Evolutionary conservation across 2,329 filamentous ascomycete genomes (phyloP), one percentile per base, ranked within the genome.

Genomic region (Exophiala phaeomuriformis): DNA sequence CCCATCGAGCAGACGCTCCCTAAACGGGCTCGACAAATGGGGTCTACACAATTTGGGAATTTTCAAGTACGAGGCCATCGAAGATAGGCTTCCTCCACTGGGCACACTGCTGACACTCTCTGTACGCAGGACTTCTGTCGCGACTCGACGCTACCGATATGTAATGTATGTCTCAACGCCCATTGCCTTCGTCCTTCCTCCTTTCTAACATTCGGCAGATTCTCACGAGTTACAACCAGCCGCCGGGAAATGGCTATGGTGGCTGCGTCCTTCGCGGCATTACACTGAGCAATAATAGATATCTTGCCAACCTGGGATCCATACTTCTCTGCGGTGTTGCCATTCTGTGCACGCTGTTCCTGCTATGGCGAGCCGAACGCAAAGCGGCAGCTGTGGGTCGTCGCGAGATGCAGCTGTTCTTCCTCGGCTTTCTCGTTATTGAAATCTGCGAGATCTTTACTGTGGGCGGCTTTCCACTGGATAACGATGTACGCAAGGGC

Each of bases 361-460:
- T 98, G 53, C 65, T 97, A 69, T 81, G 85, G 72, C 79, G 82
- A 62, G 95, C 93, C 19, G 87, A 97, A 65, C 82, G 80, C 68
- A 97, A 98, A 74, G 84, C 86, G 70, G 93, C 93, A 52, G 93
- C 93, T 52, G 93, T 98, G 45, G 93, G 93, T 56, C 79, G 93
- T 75, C 87, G 93, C 70, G 93, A 98, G 72, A 97, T 98, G 81
- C 93, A 98, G 77, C 66, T 96, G 33, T 97, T 98, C 73, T 80
- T 98, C 47, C 58, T 88, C 40, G 85, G 86, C 47, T 98, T 89
- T 69, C 85, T 95, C 53, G 72, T 97, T 54, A 83, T 97, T 57
- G 83, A 87, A 64, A 87, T 98, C 65, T 96, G 90, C 72, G 93
- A 97, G 70, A 95, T 98, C 65, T 96, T 98, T 73, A 90, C 90